Base-by-base conservation (phyloP, 1,284 basidiomycete genomes). In the Meira nashicola region DNA sequence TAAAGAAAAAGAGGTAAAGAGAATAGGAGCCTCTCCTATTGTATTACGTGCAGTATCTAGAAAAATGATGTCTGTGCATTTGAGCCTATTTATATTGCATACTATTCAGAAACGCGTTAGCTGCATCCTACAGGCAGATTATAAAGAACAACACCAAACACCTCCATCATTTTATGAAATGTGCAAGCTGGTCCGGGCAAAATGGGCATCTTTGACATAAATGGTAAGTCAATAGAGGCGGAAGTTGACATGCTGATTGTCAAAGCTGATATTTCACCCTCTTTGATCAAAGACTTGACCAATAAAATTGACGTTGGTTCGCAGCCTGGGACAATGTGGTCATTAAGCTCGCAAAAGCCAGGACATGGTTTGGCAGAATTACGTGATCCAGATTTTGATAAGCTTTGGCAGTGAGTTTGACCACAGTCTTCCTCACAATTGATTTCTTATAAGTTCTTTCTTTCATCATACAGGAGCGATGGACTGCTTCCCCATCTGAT, bases 401-500 rank as follows among this genome's bases (percentile, higher is more conserved):
- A 92, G 0, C 93, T 97, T 71, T 98, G 95, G 95, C 95, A 98
- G 92, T 97, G 79, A 77, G 91, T 84, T 55, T 58, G 52, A 15
- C 14, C 2, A 51, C 46, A 17, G 19, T 46, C 21, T 9, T 28
- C 39, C 19, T 50, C 15, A 25, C 14, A 14, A 17, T 60, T 11
- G 8, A 23, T 7, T 19, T 1, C n/a, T 55, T 12, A 1, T 21
- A 33, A 15, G 43, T 56, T 44, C 38, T 61, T 37, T 58, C 54
- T 19, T n/a, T 21, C 21, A n/a, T n/a, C n/a, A n/a, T 28, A 10
- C 77, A 97, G 94, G 78, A 94, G 91, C 6, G 95, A 99, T 76
- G 95, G 95, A 0, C 90, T 91, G 0, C 95, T 97, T 74, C 95
- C 95, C 1, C 95, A 99, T 80, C 88, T 89, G 62, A 90, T 98